Conservation (phyloP, 257 asterid species). For the Gardenia jasminoides region DNA sequence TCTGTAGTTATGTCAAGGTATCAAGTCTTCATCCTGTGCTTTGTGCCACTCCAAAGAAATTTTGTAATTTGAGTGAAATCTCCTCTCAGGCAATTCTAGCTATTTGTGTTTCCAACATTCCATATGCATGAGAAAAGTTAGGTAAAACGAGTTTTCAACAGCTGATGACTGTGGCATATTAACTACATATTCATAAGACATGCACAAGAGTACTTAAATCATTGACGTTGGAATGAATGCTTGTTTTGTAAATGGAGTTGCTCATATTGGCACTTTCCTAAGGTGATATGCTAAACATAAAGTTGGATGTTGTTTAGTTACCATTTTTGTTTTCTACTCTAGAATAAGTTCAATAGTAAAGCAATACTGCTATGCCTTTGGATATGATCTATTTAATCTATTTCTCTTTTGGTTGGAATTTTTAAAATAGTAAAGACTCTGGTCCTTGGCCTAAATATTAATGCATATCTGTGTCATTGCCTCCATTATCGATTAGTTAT, state of each 20-base stretch:
- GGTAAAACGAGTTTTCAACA: neutral
- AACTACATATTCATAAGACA: neutral
- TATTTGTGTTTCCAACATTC: neutral
- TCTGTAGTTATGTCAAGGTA: slow-evolving; percentile 16
- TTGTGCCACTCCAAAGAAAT: neutral
- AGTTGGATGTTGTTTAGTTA: neutral
- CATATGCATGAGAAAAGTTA: neutral
- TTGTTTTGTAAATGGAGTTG: neutral
- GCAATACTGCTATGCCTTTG: too few relatives aligned
- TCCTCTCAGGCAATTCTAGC: neutral
- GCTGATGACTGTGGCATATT: neutral
- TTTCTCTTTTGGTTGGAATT: neutral
- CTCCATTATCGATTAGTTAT: neutral
- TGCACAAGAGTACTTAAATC: neutral
- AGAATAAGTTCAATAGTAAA: neutral
- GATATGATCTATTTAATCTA: neutral
- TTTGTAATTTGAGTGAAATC: neutral
- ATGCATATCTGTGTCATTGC: neutral
- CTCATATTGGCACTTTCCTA: neutral
- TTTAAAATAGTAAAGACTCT: neutral
- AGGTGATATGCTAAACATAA: neutral
- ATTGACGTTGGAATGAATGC: neutral
- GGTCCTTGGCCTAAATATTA: neutral
- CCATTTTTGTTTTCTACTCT: neutral
- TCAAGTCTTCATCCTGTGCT: neutral